Evolutionary conservation across 2,329 filamentous ascomycete genomes (phyloP).

Genomic region (Raffaelea ambrosiae): DNA sequence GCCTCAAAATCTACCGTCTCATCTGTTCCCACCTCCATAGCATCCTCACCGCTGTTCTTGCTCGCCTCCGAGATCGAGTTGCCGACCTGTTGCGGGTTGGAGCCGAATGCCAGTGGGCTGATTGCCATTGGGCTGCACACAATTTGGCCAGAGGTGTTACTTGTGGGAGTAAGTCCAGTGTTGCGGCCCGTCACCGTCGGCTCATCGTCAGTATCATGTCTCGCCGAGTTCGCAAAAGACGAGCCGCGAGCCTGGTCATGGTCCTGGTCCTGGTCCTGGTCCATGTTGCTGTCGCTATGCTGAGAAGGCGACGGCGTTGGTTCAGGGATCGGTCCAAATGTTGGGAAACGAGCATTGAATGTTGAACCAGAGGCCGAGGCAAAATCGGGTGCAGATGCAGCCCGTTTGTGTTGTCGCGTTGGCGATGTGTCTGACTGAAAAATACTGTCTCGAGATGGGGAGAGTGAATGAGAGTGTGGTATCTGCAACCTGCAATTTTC

Average conservation of each 20-base stretch:
- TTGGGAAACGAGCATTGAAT: slow-evolving; percentile 13
- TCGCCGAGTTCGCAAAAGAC: background rate
- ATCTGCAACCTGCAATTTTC: slow-evolving; percentile 4
- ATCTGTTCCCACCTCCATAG: too few species aligned
- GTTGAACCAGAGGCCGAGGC: slow-evolving; percentile 17
- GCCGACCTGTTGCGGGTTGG: background rate
- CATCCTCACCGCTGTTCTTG: too few species aligned
- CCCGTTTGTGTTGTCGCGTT: slow-evolving; percentile 35
- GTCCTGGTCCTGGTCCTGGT: background rate
- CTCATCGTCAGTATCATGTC: background rate
- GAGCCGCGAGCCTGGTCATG: background rate
- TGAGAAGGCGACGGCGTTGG: slow-evolving; percentile 18
- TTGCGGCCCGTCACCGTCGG: background rate
- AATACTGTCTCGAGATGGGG: slow-evolving; percentile 3
- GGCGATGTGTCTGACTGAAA: slow-evolving; percentile 14
- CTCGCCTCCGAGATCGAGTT: too few species aligned
- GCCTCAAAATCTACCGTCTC: slow-evolving; percentile 9
- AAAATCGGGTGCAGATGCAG: slow-evolving; percentile 40
- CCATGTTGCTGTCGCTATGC: slow-evolving; percentile 14
- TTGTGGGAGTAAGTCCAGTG: background rate
- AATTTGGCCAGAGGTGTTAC: background rate
- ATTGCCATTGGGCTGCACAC: background rate
- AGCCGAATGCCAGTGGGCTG: background rate
- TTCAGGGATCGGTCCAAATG: slow-evolving; percentile 18
- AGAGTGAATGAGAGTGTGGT: background rate